Evolutionary conservation across 306 rosid genomes (phyloP), one percentile per base, ranked within the genome.

Genomic region (Castanospermum australe): DNA sequence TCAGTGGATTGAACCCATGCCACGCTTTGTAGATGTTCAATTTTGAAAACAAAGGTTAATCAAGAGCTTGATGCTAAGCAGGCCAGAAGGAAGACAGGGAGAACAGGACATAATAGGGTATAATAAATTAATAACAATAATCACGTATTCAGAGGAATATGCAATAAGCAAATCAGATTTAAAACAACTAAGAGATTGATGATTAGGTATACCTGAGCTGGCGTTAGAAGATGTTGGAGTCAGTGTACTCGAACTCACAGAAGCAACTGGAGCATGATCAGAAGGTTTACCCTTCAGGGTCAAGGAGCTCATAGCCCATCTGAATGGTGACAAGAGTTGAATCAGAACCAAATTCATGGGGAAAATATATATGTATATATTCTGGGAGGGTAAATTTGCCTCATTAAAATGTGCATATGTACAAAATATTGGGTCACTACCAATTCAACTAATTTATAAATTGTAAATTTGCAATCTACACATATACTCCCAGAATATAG

Each of bases 251-350:
- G 94, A 81, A 81, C 86, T 93, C 7, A 41, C 91, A 72, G 94
- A 83, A 84, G 92, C 67, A 75, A 89, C 87, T 39, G 97, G 86
- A 73, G 89, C 91, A 81, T 93, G 92, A 68, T 93, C 99, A 83
- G 97, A 90, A 76, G 98, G 94, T 78, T 90, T 95, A 21, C 94
- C 93, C 87, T 95, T 95, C 51, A 93, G 87, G 77, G 99, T 95
- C 89, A 95, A 88, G 79, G 99, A 95, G 88, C 99, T 95, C 99
- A 95, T 93, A 51, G 99, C 99, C 99, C 99, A 95, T 81, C 99
- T 93, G 87, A 88, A 86, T 1, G 67, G 78, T 57, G 57, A 78
- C 35, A 65, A 48, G 32, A 48, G 52, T 61, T 63, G 25, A 33
- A 50, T 78, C 75, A 77, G 67, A 71, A 69, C 12, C 76, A 64